Base-by-base conservation (phyloP, 2,329 filamentous ascomycete genomes). In the Aureobasidium namibiae region DNA sequence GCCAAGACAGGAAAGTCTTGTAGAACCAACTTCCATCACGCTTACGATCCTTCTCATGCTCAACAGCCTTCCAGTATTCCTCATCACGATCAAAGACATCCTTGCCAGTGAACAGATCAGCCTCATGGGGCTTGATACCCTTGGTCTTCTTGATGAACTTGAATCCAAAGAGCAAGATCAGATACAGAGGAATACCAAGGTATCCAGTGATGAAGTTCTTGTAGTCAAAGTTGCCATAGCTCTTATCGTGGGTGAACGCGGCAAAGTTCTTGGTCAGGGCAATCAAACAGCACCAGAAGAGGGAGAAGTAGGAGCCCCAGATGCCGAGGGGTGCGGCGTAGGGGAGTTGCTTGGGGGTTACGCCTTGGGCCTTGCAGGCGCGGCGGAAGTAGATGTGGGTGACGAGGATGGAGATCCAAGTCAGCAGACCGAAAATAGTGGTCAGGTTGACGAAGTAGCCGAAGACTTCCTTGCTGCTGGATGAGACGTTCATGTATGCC, bases 251-350 rank as follows among this genome's bases (percentile, higher is more conserved):
- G 2, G 83, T 77, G 72, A 94, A 94, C 61, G 87, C 85, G 59
- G 82, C 79, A 73, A 84, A 94, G 78, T 90, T 92, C 81, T 94
- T 95, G 68, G 89, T 92, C 54, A 95, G 69, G 1, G 87, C 82
- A 62, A 94, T 88, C 34, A 94, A 69, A 67, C 80, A 78, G 74
- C 87, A 90, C 74, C 90, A 85, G 67, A 78, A 75, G 2, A 94
- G 78, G 0, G 87, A 87, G 61, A 77, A 75, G 68, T 84, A 84
- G 0, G 86, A 90, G 11, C 89, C 90, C 62, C 71, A 81, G 38
- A 84, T 74, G n/a, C 89, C 88, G 16, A 92, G 79, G 0, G 89
- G 89, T 0, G 89, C 86, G 16, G 78, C 39, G 86, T 88, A 72
- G 26, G 75, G 72, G 63, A 79, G 66, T 60, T 69, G 65, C 26